Base-by-base conservation (phyloP, 495 filamentous ascomycete genomes). In the Aspergillus cristatus region DNA sequence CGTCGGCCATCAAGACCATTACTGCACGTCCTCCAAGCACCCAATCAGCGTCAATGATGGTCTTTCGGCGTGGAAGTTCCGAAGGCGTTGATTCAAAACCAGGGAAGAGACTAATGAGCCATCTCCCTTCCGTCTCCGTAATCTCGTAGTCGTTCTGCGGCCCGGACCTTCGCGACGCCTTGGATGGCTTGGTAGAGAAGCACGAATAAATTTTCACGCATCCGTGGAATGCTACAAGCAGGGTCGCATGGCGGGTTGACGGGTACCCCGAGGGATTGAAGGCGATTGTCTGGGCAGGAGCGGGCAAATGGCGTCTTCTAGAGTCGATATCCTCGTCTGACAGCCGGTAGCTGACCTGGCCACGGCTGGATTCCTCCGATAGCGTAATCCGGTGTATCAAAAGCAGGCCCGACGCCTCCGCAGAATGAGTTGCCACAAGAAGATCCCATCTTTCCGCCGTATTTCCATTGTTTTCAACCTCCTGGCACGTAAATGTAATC, bases 41-140 rank as follows among this genome's bases (percentile, higher is more conserved):
- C 90, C 90, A 96, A 38, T 82, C 68, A 0, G 86, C 82, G 41
- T 80, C 81, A n/a, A 93, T 64, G 22, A 94, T 74, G 1, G 73
- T 74, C 53, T 94, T 96, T 24, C 89, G 75, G 51, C 60, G 33
- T 8, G 60, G 48, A 2, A 67, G 57, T 17, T 63, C 70, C 10
- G 41, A 51, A 17, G 56, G 31, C 14, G 50, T 54, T 35, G 46
- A 55, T 42, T 72, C 64, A 51, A 86, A 86, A 0, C 78, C 75
- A 6, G 78, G 70, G 44, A 84, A 82, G 32, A 88, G 66, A 14
- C 81, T 79, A 26, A 86, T 60, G 2, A 83, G 66, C 81, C 82
- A 88, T 28, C 58, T 58, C 7, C 70, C 62, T 37, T 67, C 60
- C 10, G 55, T 53, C 13, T 62, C 57, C 3, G 50, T 51, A 7